A percentile compares a stretch with the other conserved stretches of the same genome.
Evolutionary conservation across 305 asterid species (phyloP).

Genomic region (Rubia peregrina): DNA sequence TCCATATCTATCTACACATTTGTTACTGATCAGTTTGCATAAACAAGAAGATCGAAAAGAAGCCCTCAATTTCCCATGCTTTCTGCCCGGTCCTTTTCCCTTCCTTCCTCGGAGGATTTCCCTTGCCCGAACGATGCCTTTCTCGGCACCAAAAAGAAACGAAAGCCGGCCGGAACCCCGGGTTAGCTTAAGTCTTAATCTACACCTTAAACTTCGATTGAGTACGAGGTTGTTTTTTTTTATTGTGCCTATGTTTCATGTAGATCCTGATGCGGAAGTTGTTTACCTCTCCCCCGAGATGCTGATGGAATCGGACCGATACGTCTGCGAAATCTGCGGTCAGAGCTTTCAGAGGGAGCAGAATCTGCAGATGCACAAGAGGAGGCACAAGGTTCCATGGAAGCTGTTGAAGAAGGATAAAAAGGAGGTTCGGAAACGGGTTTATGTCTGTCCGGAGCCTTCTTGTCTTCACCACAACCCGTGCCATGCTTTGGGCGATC

Average conservation of each 20-base stretch:
- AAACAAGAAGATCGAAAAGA: not conserved
- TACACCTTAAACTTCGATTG: too few species aligned
- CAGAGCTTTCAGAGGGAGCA: conserved; percentile 37
- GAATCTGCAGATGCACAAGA: conserved; percentile 34
- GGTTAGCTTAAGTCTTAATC: conserved; percentile 11
- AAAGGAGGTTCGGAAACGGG: conserved; percentile 20
- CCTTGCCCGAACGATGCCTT: conserved; percentile 22
- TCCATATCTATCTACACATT: not conserved
- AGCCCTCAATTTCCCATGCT: conserved; percentile 17
- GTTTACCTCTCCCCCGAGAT: conserved; percentile 31
- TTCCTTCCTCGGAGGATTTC: conserved; percentile 25
- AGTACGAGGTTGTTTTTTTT: not conserved
- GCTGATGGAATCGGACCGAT: conserved; percentile 31
- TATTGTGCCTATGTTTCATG: not conserved
- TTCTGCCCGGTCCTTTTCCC: conserved; percentile 25
- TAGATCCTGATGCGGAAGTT: conserved; percentile 39
- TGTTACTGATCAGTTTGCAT: too few species aligned
- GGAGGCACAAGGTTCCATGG: conserved; percentile 38
- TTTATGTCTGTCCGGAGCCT: conserved; percentile 31
- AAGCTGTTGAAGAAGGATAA: conserved; percentile 29
- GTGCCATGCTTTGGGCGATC: conserved; percentile 34
- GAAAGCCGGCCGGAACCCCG: conserved; percentile 41
- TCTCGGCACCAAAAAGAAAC: conserved; percentile 24
- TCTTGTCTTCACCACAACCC: conserved; percentile 34
- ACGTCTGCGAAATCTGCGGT: conserved; percentile 33